Base-by-base conservation (phyloP, 2,329 filamentous ascomycete species). In the Ceratocystis smalleyi region DNA sequence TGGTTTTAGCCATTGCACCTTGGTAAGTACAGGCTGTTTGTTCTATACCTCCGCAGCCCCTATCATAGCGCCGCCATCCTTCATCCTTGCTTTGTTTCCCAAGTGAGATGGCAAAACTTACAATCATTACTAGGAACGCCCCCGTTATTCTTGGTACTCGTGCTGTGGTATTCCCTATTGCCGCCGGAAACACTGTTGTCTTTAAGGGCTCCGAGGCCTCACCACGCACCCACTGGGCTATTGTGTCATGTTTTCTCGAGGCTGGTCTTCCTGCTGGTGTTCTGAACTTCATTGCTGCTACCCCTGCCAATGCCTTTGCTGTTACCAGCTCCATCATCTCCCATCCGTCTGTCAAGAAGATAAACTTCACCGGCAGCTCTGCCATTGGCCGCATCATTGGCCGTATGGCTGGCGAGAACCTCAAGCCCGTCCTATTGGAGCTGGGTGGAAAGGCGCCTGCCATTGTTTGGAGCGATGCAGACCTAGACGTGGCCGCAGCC, bases 341-440 rank as follows among this genome's bases (percentile, higher is more conserved):
- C 59, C 78, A 88, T 69, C 81, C 82, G 0, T 77, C 78, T 0
- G 76, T 95, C 65, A 86, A 84, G 72, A 95, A 95, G 76, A 79
- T 95, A 72, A 94, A 90, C 75, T 95, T 95, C 74, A 95, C 90
- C 0, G 90, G 90, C 43, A 87, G 83, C 70, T 91, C 89, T 0
- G 73, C 73, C 0, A 85, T 94, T 0, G 90, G 90, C 0, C 80
- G 83, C 40, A 86, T 90, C 71, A 83, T 95, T 65, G 87, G 83
- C 8, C 77, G 79, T 22, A 78, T 82, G 7, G 87, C 87, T 0
- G 90, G 87, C 32, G 82, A 87, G 71, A 76, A 87, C 69, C 77
- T 94, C 49, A 95, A 95, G 77, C 89, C 89, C 0, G 80, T 88
- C 0, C 76, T 95, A 1, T 80, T 95, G 70, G 90, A 95, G 73